Conservation (phyloP, 2,329 filamentous ascomycete genomes). For the Colletotrichum gloeosporioides region DNA sequence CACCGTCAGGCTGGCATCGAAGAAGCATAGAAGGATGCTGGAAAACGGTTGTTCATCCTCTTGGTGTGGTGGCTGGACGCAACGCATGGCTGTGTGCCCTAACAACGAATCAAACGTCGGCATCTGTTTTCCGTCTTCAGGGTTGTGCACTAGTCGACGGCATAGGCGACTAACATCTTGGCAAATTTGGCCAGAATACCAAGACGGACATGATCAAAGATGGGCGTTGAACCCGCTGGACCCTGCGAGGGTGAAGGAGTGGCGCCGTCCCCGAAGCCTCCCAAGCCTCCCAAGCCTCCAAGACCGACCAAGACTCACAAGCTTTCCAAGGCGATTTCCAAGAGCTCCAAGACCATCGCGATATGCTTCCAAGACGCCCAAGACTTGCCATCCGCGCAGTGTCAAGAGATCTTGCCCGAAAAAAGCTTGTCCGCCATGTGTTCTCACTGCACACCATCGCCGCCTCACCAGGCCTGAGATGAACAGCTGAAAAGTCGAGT, state of each 20-base stretch:
- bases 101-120: background rate
- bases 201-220: background rate
- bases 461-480: background rate
- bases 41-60: background rate
- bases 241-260: background rate
- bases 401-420: conserved; percentile 8
- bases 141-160: background rate
- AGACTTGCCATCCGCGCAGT: conserved; percentile 4
- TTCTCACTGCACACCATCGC: background rate
- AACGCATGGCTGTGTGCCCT: background rate
- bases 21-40: background rate
- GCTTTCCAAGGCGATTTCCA: background rate
- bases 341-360: conserved; percentile 1
- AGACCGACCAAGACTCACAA: background rate
- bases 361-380: conserved; percentile 2
- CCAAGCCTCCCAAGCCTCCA: background rate
- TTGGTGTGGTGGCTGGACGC: background rate
- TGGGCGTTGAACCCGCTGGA: background rate
- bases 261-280: background rate
- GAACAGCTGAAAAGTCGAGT: background rate
- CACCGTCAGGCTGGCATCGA: background rate
- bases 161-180: background rate
- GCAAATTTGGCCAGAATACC: background rate
- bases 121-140: background rate
- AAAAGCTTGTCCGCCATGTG: conserved; percentile 6